Base-by-base conservation (phyloP, 2,329 filamentous ascomycete species). In the Claviceps sp. region DNA sequence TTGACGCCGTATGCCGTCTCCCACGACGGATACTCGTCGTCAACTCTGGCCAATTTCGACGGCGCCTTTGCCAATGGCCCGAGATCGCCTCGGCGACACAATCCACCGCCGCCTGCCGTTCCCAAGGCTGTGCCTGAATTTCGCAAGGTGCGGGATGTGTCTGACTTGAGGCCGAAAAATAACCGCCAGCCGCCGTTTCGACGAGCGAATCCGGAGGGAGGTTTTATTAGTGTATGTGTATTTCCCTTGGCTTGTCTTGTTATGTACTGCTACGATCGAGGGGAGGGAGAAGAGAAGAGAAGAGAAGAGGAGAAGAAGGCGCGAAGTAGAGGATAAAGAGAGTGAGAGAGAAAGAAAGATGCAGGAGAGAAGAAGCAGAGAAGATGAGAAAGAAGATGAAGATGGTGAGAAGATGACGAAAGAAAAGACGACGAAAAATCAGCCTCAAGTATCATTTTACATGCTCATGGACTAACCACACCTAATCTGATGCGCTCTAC, bases 201-300 rank as follows among this genome's bases (percentile, higher is more conserved):
- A 60, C 82, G 93, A 69, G 93, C 93, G 52, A 94, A 95, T 61
- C 93, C 93, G 2, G 93, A 98, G 65, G 93, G 93, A 50, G 93
- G 93, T 48, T 98, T 98, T 65, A 95, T 98, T 66, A 97, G 93
- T 68, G 89, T 94, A 77, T 71, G 87, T 65, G 16, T 42, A 34
- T 11, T 34, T 7, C 22, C 14, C 17, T 34, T 34, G 30, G 30
- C 14, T n/a, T 30, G 40, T 43, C 14, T 30, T 47, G 30, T 11
- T 37, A 26, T 17, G 40, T 5, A n/a, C 22, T 38, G 30, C 30
- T 34, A 34, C 10, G 30, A 34, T 11, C 10, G 30, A 34, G 30
- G 30, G 10, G 30, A 34, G 30, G 30, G 30, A 34, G 10, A 34
- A n/a, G 1, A 7, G 11, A 44, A 7, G 1, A 7, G 11, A 44